Evolutionary conservation across 306 rosid genomes (phyloP).

Genomic region (Purshia tridentata): DNA sequence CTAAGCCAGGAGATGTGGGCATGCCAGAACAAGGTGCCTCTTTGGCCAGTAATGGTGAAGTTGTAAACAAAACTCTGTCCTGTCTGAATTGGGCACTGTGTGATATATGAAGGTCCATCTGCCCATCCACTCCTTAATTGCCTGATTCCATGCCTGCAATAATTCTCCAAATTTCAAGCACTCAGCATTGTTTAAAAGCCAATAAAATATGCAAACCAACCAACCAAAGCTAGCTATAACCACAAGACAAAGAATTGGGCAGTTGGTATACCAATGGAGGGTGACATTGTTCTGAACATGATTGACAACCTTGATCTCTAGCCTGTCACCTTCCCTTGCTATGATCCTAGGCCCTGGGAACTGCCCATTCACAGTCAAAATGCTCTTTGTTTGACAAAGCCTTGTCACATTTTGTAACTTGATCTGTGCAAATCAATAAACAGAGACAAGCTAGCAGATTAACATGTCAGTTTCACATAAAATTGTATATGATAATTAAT

Average conservation of each 20-base stretch:
- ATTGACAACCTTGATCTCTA: conserved; percentile 58
- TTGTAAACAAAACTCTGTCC: conserved; percentile 60
- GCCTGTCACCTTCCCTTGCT: conserved; percentile 78
- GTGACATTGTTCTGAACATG: conserved; percentile 55
- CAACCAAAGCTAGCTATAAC: background rate
- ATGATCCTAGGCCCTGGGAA: conserved; percentile 65
- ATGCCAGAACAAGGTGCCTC: conserved; percentile 79
- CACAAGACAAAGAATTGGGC: background rate
- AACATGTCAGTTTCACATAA: background rate
- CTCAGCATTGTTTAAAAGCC: background rate
- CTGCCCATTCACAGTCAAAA: conserved; percentile 63
- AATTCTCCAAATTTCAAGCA: background rate
- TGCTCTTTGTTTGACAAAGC: conserved; percentile 70
- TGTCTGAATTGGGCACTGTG: conserved; percentile 69
- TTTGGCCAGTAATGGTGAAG: conserved; percentile 56
- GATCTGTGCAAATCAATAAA: conserved; percentile 32
- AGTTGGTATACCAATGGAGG: conserved; percentile 52
- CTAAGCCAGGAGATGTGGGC: conserved; percentile 82
- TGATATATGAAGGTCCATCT: conserved; percentile 74
- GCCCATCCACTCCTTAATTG: conserved; percentile 73
- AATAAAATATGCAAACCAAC: background rate
- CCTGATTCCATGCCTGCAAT: conserved; percentile 56
- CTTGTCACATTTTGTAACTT: conserved; percentile 59
- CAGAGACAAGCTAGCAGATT: background rate
- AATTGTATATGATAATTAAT: conserved; percentile 11